Evolutionary conservation across 306 rosid species (phyloP), one percentile per base, ranked within the genome.

Genomic region (Castanea sativa): DNA sequence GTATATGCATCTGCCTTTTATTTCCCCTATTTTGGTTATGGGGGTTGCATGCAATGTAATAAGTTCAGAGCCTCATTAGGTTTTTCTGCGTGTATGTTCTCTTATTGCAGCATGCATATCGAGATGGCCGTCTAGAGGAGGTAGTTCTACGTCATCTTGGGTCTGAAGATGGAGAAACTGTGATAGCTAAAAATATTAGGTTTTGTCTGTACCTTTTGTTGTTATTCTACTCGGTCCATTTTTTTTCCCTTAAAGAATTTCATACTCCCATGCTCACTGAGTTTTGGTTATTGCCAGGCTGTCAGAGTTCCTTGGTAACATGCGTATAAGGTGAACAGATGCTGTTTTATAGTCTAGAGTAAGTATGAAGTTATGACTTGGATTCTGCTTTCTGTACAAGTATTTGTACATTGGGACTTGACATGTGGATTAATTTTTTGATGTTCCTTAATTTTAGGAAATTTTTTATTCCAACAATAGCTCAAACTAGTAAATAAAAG

Each of bases 151-250:
- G 98, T 55, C 98, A 91, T 85, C 91, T 96, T 71, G 98, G 97
- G 73, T 92, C 94, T 73, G 93, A 90, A 77, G 98, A 96, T 79
- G 99, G 99, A 12, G 77, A 82, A 56, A 73, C 91, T 4, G 92
- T 96, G 79, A 96, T 96, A 83, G 96, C 99, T 43, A 90, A 91
- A 81, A 84, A 93, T 76, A 76, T 93, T 76, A 95, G 97, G 99
- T 95, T 18, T 81, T 77, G 69, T 61, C 29, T 82, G 53, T 77
- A 38, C 70, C 71, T 33, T 35, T 64, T 12, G 6, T 19, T 23
- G 76, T 55, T 43, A 49, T 78, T 53, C 53, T 20, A 27, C 7
- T 57, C 68, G 19, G 19, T 75, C 41, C 64, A 13, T 73, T 51
- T 38, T 30, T 61, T 76, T 53, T 60, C 53, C 19, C 51, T 45